These are phyloP conservation scores for Sphenostylis stenocarpa DNA, from an alignment of 306 rosid species.

Conservation along the genomic window DNA sequence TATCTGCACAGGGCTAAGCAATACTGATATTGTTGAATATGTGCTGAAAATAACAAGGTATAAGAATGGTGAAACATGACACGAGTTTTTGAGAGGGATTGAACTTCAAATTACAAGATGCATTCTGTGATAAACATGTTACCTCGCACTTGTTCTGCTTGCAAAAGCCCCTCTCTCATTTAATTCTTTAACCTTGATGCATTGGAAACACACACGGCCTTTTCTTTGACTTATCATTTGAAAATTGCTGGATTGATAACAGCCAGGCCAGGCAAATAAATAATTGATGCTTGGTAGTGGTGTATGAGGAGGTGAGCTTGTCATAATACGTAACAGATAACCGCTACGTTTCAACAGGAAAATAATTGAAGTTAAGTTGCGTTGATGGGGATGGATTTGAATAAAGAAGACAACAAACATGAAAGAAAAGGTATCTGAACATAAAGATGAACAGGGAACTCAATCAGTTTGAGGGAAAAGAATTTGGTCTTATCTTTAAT, in stretches of 20 bases:
- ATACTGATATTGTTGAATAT: background rate
- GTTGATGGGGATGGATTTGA: constrained; percentile 19
- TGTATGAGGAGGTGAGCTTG: background rate
- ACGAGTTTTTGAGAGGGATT: constrained; percentile 17
- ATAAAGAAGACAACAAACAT: constrained; percentile 18
- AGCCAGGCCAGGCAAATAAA: constrained; percentile 1
- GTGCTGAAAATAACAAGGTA: constrained; percentile 15
- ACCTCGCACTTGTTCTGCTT: background rate
- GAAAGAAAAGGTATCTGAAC: background rate
- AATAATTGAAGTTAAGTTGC: constrained; percentile 19
- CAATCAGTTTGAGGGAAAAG: constrained; percentile 2
- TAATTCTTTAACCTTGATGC: background rate
- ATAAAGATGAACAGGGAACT: background rate
- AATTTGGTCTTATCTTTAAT: background rate
- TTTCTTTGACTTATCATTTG: background rate
- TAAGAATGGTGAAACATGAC: constrained; percentile 28
- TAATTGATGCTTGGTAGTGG: constrained; percentile 12
- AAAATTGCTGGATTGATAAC: background rate
- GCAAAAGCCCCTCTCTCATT: constrained; percentile 10
- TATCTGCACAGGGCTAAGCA: background rate
- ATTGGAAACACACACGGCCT: background rate
- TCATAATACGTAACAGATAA: background rate
- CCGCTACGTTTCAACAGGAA: constrained; percentile 24
- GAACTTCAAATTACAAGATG: background rate
- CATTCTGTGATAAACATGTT: background rate